These are phyloP conservation scores for Phlegmacium glaucopus DNA, from an alignment of 768 basidiomycete species.

Conservation along the genomic window DNA sequence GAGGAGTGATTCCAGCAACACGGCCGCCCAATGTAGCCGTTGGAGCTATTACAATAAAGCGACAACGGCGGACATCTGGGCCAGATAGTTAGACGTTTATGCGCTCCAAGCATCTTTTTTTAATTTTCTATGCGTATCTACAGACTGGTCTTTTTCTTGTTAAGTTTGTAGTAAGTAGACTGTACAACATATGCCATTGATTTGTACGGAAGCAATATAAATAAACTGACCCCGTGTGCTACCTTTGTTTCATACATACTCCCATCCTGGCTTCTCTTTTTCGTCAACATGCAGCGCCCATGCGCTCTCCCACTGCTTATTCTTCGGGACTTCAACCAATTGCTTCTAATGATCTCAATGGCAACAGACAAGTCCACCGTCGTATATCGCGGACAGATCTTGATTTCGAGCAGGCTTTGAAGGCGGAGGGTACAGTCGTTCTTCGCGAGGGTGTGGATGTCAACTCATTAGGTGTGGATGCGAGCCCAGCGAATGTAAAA, in stretches of 20 bases:
- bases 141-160: background rate
- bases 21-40: constrained; percentile 27
- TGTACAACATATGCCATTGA: background rate
- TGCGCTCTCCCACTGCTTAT: constrained; percentile 36
- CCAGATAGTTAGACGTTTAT: constrained; percentile 7
- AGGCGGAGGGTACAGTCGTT: constrained; percentile 60
- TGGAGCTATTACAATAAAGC: constrained; percentile 58
- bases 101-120: constrained; percentile 12
- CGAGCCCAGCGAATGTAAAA: constrained; percentile 36
- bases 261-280: constrained; percentile 69
- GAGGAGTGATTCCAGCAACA: constrained; percentile 28
- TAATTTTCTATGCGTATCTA: background rate
- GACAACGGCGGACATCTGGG: constrained; percentile 73
- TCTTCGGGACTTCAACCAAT: constrained; percentile 47
- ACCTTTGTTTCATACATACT: constrained; percentile 3
- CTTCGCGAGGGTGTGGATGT: constrained; percentile 73
- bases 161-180: background rate
- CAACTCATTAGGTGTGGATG: constrained; percentile 56
- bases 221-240: constrained; percentile 3
- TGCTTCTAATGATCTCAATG: constrained; percentile 45
- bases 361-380: constrained; percentile 37
- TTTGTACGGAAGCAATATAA: constrained; percentile 1
- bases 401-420: constrained; percentile 79
- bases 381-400: constrained; percentile 71
- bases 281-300: constrained; percentile 45